A percentile compares a stretch with the other conserved stretches of the same genome.
phyloP scores from a whole-genome alignment of 2,329 filamentous ascomycete genomes.

The Stemphylium lycopersici region DNA sequence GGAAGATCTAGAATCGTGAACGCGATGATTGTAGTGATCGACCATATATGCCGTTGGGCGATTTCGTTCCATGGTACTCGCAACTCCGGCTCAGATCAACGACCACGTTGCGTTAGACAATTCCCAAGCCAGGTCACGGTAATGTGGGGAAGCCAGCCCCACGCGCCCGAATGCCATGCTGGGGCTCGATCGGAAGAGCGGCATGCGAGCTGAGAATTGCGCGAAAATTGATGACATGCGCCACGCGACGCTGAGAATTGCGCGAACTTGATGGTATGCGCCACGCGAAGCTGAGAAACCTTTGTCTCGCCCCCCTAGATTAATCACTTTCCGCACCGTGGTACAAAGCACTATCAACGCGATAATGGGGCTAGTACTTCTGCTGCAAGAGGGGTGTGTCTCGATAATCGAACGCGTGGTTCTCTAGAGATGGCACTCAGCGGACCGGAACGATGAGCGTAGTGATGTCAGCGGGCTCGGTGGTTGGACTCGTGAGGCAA shows the following conservation, averaged over 20 bases:
- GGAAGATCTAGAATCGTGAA: neutral
- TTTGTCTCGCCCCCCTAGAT: neutral
- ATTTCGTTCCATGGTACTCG: neutral
- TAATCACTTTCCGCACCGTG: neutral
- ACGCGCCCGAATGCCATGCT: no score
- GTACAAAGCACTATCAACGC: neutral
- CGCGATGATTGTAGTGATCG: neutral
- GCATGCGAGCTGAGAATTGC: neutral
- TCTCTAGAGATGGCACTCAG: neutral
- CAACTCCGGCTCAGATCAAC: neutral
- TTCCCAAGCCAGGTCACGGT: neutral
- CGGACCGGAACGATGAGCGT: neutral
- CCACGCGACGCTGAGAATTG: neutral
- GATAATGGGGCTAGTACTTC: no score
- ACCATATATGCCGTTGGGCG: neutral
- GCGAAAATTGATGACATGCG: no score
- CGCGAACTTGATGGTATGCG: no score
- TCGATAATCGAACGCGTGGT: no score
- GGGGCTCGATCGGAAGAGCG: neutral
- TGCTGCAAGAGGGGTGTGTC: no score
- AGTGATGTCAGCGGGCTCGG: neutral
- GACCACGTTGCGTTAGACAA: conserved; percentile 2
- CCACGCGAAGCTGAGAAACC: neutral
- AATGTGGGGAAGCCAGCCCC: neutral
- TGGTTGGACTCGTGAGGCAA: neutral